Evolutionary conservation across 2,329 filamentous ascomycete genomes (phyloP), one percentile per base, ranked within the genome.

Genomic region (Macrophomina tecta): DNA sequence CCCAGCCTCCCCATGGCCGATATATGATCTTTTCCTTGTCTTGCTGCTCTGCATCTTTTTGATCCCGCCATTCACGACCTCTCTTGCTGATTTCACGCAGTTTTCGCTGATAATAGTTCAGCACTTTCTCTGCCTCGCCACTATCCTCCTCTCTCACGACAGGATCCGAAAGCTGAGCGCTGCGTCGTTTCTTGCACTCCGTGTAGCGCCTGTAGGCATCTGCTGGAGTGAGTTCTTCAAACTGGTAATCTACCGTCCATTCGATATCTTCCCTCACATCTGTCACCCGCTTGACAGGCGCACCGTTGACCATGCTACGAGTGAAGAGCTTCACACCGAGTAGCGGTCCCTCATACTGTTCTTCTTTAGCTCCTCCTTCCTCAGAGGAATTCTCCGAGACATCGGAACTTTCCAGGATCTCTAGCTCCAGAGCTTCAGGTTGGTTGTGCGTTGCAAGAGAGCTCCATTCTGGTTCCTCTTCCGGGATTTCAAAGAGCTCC

Each of bases 241-340:
- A 48, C 36, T 51, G 46, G 36, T 97, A 97, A 72, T 95, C 88
- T n/a, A 97, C 82, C 0, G 80, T 77, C 94, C 94, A 97, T 7
- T 80, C 73, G 70, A 88, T 84, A 0, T 72, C 23, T 14, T 72
- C 38, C 0, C 62, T 77, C 53, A 90, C 75, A 0, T 82, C 71
- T 1, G 78, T 70, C 0, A 93, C 91, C 3, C 93, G 88, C 0
- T 81, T 74, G 1, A 92, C 86, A 64, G 86, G 85, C 12, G 81
- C 64, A 18, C 86, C 89, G 73, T 95, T 90, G 64, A 97, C 85
- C 69, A 86, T 87, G 81, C 91, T 95, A 70, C 87, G 87, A 60
- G 92, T 82, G 0, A 87, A 90, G 65, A 97, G 81, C 14, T 88
- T 88, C 84, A 95, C 87, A 46, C 87, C 91, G 32, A 93, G 80